Conservation (phyloP, 345 rosid genomes). For the Combretum micranthum region DNA sequence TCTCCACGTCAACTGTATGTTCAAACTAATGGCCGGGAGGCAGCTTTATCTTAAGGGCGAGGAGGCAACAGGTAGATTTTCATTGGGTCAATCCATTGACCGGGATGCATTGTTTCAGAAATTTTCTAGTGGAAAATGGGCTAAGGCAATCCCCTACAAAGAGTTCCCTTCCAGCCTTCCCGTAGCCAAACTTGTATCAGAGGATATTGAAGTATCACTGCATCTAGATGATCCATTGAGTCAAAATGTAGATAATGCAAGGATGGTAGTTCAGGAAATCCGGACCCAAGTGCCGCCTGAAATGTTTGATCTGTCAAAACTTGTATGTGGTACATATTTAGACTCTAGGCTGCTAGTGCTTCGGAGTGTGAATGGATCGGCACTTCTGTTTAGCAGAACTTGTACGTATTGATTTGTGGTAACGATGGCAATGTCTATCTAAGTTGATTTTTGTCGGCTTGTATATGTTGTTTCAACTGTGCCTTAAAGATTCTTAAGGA, state of each 20-base stretch:
- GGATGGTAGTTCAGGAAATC: conserved; percentile 56
- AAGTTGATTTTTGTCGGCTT: no score
- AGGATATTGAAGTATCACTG: conserved; percentile 50
- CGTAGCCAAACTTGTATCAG: conserved; percentile 59
- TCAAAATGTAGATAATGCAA: conserved; percentile 36
- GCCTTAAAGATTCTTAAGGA: no score
- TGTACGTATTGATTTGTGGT: conserved; percentile 19
- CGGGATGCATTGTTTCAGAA: conserved; percentile 45
- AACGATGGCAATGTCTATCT: not conserved
- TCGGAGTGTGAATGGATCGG: conserved; percentile 79
- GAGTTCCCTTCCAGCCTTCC: conserved; percentile 87
- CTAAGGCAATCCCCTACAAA: conserved; percentile 60
- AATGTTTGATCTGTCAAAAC: conserved; percentile 72
- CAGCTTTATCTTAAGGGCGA: conserved; percentile 76
- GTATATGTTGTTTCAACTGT: no score
- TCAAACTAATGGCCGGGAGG: conserved; percentile 51
- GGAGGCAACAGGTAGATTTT: conserved; percentile 33
- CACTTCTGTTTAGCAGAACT: conserved; percentile 62
- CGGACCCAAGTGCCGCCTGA: conserved; percentile 71
- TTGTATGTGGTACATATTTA: conserved; percentile 76
- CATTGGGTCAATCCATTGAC: conserved; percentile 33
- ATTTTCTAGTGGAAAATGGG: conserved; percentile 59
- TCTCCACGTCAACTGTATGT: conserved; percentile 48
- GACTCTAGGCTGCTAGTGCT: conserved; percentile 74
- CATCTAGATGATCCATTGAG: conserved; percentile 27